Percentiles rank a stretch among this genome's conserved stretches.
Conservation (phyloP, 495 filamentous ascomycete genomes). For the Hypoxylon lienhwacheense region DNA sequence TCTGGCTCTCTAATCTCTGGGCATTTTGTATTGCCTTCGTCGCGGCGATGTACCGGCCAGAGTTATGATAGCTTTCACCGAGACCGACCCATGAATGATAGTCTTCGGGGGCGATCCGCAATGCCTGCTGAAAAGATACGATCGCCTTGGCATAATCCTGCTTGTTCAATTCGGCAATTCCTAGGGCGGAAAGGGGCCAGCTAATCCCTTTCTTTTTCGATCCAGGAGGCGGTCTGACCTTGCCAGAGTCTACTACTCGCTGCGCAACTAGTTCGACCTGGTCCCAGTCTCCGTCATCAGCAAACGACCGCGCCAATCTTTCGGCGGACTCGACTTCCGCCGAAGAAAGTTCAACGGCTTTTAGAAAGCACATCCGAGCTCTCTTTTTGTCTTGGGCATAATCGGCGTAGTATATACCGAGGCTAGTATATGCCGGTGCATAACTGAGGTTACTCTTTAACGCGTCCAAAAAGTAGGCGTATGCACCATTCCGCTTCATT, state of each 20-base stretch:
- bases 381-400: slow-evolving; percentile 83
- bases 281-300: slow-evolving; percentile 91
- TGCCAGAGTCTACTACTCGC: slow-evolving; percentile 89
- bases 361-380: slow-evolving; percentile 89
- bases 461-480: slow-evolving; percentile 78
- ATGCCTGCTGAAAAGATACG: slow-evolving; percentile 87
- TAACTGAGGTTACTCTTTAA: slow-evolving; percentile 86
- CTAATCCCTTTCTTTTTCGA: slow-evolving; percentile 88
- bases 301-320: slow-evolving; percentile 79
- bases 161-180: slow-evolving; percentile 93
- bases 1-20: slow-evolving; percentile 63
- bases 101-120: slow-evolving; percentile 77
- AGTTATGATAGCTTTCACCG: slow-evolving; percentile 93
- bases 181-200: slow-evolving; percentile 95
- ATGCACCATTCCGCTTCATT: slow-evolving; percentile 71
- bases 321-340: slow-evolving; percentile 87
- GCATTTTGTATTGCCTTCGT: slow-evolving; percentile 89
- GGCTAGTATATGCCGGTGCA: slow-evolving; percentile 88
- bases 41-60: slow-evolving; percentile 86
- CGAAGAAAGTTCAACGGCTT: slow-evolving; percentile 90
- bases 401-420: slow-evolving; percentile 94
- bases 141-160: slow-evolving; percentile 87
- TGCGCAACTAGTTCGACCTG: slow-evolving; percentile 90
- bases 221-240: slow-evolving; percentile 82
- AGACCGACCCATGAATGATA: slow-evolving; percentile 96